Evolutionary conservation across 2,329 filamentous ascomycete species (phyloP).

Genomic region (Scedosporium aurantiacum): DNA sequence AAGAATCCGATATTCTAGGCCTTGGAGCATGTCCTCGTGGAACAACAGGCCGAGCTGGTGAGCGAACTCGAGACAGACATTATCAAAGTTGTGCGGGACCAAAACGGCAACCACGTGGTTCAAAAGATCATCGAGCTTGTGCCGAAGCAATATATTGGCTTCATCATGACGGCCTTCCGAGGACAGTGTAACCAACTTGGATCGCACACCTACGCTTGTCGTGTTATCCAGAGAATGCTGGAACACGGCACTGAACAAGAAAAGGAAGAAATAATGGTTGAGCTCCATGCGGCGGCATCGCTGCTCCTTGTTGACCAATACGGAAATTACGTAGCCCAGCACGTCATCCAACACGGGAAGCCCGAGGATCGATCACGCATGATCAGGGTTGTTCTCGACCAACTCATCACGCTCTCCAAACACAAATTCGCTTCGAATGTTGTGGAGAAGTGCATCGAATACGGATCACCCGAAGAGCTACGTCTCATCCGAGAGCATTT

Average conservation of each 20-base stretch:
- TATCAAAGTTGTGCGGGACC: constrained; percentile 67
- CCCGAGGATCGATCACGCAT: constrained; percentile 62
- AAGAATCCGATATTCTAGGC: constrained; percentile 44
- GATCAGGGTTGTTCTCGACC: constrained; percentile 59
- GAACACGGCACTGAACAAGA: constrained; percentile 68
- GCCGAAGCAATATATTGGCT: constrained; percentile 66
- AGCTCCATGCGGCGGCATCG: constrained; percentile 63
- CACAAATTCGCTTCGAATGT: constrained; percentile 98
- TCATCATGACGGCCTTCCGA: constrained; percentile 72
- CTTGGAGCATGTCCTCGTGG: constrained; percentile 79
- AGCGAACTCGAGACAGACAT: constrained; percentile 72
- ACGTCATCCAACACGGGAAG: constrained; percentile 72
- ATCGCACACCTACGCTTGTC: constrained; percentile 75
- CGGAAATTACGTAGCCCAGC: constrained; percentile 93
- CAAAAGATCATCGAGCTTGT: constrained; percentile 84
- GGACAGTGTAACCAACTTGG: constrained; percentile 65
- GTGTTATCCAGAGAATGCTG: constrained; percentile 84
- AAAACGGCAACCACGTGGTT: constrained; percentile 93
- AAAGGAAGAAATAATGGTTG: constrained; percentile 60
- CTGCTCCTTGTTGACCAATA: constrained; percentile 76
- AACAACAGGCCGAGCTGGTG: constrained; percentile 77
- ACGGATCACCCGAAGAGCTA: constrained; percentile 44
- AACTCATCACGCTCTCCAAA: constrained; percentile 69
- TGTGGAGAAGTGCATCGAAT: constrained; percentile 81
- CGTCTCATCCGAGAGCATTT: constrained; percentile 60